Conservation (phyloP, 371 early-diverging fungal species). For the Saksenaea vasiformis region DNA sequence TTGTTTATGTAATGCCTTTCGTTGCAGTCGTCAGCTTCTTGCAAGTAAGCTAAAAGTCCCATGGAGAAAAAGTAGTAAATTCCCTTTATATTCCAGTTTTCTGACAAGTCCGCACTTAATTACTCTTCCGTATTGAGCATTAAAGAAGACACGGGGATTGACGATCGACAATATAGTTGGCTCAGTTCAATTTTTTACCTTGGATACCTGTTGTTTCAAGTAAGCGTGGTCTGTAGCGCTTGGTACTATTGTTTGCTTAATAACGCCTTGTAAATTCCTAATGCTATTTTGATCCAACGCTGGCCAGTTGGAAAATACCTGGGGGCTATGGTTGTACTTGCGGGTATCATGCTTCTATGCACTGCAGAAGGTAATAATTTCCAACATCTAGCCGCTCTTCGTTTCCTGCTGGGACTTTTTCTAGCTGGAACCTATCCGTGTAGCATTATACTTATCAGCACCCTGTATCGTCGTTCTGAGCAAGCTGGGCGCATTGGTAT, state of each 20-base stretch:
- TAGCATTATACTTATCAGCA: slow-evolving; percentile 26
- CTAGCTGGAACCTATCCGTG: slow-evolving; percentile 35
- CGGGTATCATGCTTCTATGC: slow-evolving; percentile 27
- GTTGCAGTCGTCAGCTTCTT: slow-evolving; percentile 29
- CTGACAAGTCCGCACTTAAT: slow-evolving; percentile 20
- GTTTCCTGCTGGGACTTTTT: slow-evolving; percentile 34
- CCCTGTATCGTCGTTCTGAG: slow-evolving; percentile 32
- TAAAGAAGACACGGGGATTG: slow-evolving; percentile 13
- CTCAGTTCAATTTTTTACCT: slow-evolving; percentile 23
- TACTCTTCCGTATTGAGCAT: slow-evolving; percentile 18
- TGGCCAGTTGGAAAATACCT: slow-evolving; percentile 28
- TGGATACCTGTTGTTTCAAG: slow-evolving; percentile 22
- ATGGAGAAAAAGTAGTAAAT: neutral
- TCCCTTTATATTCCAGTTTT: slow-evolving; percentile 8
- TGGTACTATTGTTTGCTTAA: too few species aligned
- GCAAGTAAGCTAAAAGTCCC: slow-evolving; percentile 17
- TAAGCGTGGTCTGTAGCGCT: neutral
- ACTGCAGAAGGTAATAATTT: slow-evolving; percentile 19
- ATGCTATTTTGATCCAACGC: slow-evolving; percentile 38
- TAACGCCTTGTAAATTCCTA: slow-evolving; percentile 13
- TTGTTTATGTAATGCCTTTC: slow-evolving; percentile 32
- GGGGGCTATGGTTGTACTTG: slow-evolving; percentile 24
- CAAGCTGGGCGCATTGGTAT: slow-evolving; percentile 30
- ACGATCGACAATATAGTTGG: slow-evolving; percentile 14
- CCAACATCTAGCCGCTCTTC: slow-evolving; percentile 24